Conservation (phyloP, 371 early-diverging fungal genomes). For the Rhizomucor miehei region DNA sequence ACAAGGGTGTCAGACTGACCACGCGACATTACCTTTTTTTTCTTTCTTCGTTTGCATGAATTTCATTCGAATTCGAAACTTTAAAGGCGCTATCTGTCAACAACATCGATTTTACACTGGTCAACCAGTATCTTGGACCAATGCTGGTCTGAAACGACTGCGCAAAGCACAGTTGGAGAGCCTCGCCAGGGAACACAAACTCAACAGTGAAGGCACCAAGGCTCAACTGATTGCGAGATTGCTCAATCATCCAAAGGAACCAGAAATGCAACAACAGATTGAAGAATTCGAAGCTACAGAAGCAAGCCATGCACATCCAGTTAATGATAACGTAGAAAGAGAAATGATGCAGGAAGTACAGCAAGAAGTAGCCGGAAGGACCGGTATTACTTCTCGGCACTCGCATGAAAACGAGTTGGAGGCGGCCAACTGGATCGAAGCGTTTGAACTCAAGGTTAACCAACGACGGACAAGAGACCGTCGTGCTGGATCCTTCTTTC, state of each 20-base stretch:
- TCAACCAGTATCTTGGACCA: slow-evolving; percentile 5
- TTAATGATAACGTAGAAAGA: background rate
- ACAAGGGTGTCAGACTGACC: no score
- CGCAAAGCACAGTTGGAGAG: slow-evolving; percentile 11
- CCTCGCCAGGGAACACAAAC: slow-evolving; percentile 8
- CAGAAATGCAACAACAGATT: background rate
- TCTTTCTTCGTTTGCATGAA: no score
- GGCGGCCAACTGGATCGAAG: slow-evolving; percentile 14
- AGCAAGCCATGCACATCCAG: background rate
- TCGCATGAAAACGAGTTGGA: slow-evolving; percentile 1
- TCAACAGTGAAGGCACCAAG: slow-evolving; percentile 11
- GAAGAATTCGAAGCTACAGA: slow-evolving; percentile 1
- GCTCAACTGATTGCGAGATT: slow-evolving; percentile 14
- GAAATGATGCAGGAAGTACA: background rate
- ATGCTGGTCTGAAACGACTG: slow-evolving; percentile 9
- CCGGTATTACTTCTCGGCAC: background rate
- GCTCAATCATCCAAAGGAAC: slow-evolving; percentile 2
- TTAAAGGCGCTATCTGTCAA: no score
- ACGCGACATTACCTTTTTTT: no score
- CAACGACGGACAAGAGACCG: slow-evolving; percentile 6
- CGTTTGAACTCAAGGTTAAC: slow-evolving; percentile 18
- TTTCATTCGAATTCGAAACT: no score
- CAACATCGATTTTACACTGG: no score
- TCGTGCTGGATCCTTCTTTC: background rate
- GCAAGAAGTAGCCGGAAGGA: background rate